Conservation (phyloP, 495 filamentous ascomycete genomes). For the Halenospora varia region DNA sequence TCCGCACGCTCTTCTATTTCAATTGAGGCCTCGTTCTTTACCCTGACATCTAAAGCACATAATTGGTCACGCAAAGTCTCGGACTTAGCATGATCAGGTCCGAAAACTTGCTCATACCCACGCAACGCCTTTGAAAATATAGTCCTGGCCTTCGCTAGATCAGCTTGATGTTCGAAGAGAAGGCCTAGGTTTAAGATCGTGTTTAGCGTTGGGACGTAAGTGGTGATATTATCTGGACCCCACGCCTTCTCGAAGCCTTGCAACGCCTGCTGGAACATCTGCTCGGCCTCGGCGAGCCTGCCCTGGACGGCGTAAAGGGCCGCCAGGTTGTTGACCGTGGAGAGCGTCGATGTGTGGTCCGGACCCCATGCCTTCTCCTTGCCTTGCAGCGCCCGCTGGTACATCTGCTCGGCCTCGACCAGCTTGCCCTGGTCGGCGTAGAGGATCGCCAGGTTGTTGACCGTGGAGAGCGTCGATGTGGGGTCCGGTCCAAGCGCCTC, state of each 20-base stretch:
- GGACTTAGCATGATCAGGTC: conserved; percentile 8
- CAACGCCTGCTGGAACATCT: conserved; percentile 33
- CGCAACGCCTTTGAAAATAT: conserved; percentile 10
- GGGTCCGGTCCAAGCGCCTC: conserved; percentile 34
- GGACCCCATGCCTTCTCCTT: conserved; percentile 30
- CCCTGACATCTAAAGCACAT: conserved; percentile 2
- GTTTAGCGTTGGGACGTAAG: conserved; percentile 12
- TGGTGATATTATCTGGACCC: neutral
- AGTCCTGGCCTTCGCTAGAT: conserved; percentile 2
- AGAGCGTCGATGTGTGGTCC: conserved; percentile 36
- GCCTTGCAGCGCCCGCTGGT: conserved; percentile 31
- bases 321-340: conserved; percentile 27
- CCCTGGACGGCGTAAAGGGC: conserved; percentile 28
- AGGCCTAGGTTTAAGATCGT: conserved; percentile 5
- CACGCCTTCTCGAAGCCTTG: conserved; percentile 32
- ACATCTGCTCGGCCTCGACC: conserved; percentile 31
- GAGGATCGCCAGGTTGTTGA: conserved; percentile 28
- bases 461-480: conserved; percentile 31
- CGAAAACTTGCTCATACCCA: conserved; percentile 11
- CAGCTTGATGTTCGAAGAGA: conserved; percentile 4
- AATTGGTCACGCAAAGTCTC: conserved; percentile 7
- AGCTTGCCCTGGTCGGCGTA: conserved; percentile 30
- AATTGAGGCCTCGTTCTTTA: neutral
- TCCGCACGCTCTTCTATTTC: too few relatives aligned
- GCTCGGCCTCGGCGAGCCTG: conserved; percentile 29